phyloP scores from a whole-genome alignment of 192 early-diverging fungal species.

The Allomyces macrogynus region DNA sequence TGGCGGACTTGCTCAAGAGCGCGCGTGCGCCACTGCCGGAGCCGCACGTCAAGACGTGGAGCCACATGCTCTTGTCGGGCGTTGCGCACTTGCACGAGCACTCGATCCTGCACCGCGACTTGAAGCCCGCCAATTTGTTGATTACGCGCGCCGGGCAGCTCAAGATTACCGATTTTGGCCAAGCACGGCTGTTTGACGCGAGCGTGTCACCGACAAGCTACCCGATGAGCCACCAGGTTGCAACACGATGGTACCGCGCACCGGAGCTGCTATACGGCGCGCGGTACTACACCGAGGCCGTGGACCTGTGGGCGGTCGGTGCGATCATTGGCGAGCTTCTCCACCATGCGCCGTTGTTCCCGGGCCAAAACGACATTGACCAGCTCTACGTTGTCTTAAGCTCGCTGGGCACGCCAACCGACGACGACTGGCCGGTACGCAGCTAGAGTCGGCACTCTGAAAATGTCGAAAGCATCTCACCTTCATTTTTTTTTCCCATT shows the following conservation, averaged over 20 bases:
- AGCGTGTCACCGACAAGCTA: too few species aligned
- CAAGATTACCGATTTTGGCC: slow-evolving; percentile 59
- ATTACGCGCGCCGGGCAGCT: slow-evolving; percentile 27
- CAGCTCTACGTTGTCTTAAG: slow-evolving; percentile 30
- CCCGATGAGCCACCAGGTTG: not conserved
- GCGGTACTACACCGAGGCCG: slow-evolving; percentile 32
- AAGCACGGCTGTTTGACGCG: slow-evolving; percentile 18
- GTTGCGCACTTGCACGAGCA: slow-evolving; percentile 38
- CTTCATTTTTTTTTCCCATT: too few species aligned
- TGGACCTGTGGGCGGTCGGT: slow-evolving; percentile 41
- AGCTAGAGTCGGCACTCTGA: too few species aligned
- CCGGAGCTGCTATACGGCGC: slow-evolving; percentile 40
- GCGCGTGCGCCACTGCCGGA: not conserved
- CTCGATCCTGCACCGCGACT: slow-evolving; percentile 50
- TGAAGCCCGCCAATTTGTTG: slow-evolving; percentile 56
- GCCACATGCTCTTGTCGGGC: slow-evolving; percentile 20
- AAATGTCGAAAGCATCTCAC: too few species aligned
- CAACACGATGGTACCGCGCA: slow-evolving; percentile 31
- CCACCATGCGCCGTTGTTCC: slow-evolving; percentile 35
- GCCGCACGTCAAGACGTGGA: not conserved
- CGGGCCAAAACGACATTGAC: slow-evolving; percentile 39
- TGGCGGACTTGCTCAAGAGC: not conserved
- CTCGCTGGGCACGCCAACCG: slow-evolving; percentile 23
- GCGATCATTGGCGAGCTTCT: slow-evolving; percentile 45
- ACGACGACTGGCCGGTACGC: slow-evolving; percentile 25